Percentiles rank a stretch among this genome's conserved stretches.
Evolutionary conservation across 805 yeast genomes (phyloP).

Genomic region (Kodamaea sagamina): DNA sequence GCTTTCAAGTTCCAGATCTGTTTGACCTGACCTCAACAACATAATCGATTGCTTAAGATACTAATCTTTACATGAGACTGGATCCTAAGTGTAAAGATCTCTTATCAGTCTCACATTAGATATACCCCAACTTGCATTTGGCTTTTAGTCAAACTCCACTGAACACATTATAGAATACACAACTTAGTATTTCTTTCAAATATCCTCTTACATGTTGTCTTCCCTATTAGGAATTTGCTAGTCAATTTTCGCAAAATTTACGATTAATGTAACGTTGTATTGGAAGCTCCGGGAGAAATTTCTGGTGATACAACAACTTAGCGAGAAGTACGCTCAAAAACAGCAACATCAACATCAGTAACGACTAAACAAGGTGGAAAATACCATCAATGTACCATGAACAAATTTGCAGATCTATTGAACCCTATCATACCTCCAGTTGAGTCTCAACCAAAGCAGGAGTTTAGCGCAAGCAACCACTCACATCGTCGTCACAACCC

Average conservation of each 20-base stretch:
- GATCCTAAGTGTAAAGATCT: too few relatives aligned
- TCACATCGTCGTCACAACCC: slow-evolving; percentile 75
- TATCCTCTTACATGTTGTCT: not conserved
- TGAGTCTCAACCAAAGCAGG: slow-evolving; percentile 2
- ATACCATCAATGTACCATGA: not conserved
- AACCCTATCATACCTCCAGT: slow-evolving; percentile 24
- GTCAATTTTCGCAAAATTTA: not conserved
- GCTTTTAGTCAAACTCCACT: not conserved
- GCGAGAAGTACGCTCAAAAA: too few relatives aligned
- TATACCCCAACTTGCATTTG: not conserved
- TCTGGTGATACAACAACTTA: too few relatives aligned
- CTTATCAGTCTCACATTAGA: too few relatives aligned
- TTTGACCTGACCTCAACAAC: too few relatives aligned
- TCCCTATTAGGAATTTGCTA: not conserved
- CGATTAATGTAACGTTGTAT: slow-evolving; percentile 1
- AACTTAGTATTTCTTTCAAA: not conserved
- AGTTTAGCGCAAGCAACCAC: slow-evolving; percentile 54
- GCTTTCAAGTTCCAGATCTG: too few relatives aligned
- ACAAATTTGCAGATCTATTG: slow-evolving; percentile 21
- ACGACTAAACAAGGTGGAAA: not conserved
- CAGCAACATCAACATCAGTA: not conserved
- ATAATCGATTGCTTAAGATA: too few relatives aligned
- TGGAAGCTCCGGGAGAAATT: not conserved
- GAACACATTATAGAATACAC: not conserved
- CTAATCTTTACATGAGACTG: too few relatives aligned